phyloP scores from a whole-genome alignment of 1,284 basidiomycete genomes.

The Ceratobasidium sp. region DNA sequence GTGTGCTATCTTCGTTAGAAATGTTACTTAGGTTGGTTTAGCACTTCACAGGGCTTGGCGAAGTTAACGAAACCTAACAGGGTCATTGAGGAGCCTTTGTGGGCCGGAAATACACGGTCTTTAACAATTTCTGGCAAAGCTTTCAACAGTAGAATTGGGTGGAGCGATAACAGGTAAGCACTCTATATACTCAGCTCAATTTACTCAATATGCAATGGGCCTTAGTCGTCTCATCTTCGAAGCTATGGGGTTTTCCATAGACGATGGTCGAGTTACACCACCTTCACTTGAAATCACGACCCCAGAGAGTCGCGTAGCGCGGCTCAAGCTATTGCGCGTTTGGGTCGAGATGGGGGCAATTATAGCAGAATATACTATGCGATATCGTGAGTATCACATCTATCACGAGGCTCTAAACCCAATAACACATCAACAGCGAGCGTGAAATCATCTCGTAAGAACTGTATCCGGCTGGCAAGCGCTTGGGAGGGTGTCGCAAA shows the following conservation, averaged over 20 bases:
- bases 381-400: constrained; percentile 59
- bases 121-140: constrained; percentile 40
- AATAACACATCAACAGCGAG: neutral
- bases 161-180: constrained; percentile 46
- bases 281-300: constrained; percentile 67
- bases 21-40: constrained; percentile 73
- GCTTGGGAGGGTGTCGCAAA: constrained; percentile 23
- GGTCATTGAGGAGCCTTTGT: constrained; percentile 77
- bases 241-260: constrained; percentile 68
- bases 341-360: constrained; percentile 82
- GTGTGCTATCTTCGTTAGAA: constrained; percentile 71
- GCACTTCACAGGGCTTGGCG: neutral
- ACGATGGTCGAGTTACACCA: constrained; percentile 63
- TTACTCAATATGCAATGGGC: constrained; percentile 56
- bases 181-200: neutral
- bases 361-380: constrained; percentile 69
- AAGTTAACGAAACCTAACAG: constrained; percentile 58
- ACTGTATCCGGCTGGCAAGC: constrained; percentile 18
- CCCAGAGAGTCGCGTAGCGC: constrained; percentile 64
- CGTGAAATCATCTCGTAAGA: constrained; percentile 11
- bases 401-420: neutral
- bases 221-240: constrained; percentile 69
- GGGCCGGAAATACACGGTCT: constrained; percentile 67
- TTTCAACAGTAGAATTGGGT: constrained; percentile 46
- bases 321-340: constrained; percentile 74